A percentile compares a stretch with the other conserved stretches of the same genome.
Conservation (phyloP, 2,329 filamentous ascomycete genomes). For the Sarocladiaceae sp. region DNA sequence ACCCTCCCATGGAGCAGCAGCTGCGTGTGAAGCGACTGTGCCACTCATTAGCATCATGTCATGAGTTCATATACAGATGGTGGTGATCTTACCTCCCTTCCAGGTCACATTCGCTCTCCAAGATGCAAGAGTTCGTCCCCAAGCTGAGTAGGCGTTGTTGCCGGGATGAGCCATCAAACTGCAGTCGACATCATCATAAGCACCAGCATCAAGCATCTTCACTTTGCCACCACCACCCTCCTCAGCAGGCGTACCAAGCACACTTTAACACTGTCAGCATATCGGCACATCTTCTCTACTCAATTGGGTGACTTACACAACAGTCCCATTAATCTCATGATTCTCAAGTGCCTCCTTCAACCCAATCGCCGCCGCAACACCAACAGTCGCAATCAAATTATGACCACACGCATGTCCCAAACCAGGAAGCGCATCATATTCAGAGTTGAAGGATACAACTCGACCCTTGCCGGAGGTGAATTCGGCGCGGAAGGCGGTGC, state of each 20-base stretch:
- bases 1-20: constrained; percentile 17
- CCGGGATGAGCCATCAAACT: constrained; percentile 27
- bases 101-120: constrained; percentile 11
- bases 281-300: too few relatives aligned
- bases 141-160: constrained; percentile 11
- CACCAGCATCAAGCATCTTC: constrained; percentile 37
- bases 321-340: constrained; percentile 7
- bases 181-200: constrained; percentile 32
- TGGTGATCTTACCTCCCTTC: constrained; percentile 3
- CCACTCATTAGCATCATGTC: background rate
- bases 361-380: constrained; percentile 34
- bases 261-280: constrained; percentile 11
- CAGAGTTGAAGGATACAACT: constrained; percentile 37
- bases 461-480: constrained; percentile 31
- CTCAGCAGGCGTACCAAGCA: constrained; percentile 51
- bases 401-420: constrained; percentile 52
- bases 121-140: constrained; percentile 11
- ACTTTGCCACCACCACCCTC: constrained; percentile 50
- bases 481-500: constrained; percentile 39
- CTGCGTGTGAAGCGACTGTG: constrained; percentile 14
- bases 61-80: background rate
- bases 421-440: constrained; percentile 39
- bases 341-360: constrained; percentile 15
- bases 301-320: constrained; percentile 6
- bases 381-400: constrained; percentile 48